Evolutionary conservation across 768 basidiomycete genomes (phyloP).

Genomic region (Gymnopilus dilepis): DNA sequence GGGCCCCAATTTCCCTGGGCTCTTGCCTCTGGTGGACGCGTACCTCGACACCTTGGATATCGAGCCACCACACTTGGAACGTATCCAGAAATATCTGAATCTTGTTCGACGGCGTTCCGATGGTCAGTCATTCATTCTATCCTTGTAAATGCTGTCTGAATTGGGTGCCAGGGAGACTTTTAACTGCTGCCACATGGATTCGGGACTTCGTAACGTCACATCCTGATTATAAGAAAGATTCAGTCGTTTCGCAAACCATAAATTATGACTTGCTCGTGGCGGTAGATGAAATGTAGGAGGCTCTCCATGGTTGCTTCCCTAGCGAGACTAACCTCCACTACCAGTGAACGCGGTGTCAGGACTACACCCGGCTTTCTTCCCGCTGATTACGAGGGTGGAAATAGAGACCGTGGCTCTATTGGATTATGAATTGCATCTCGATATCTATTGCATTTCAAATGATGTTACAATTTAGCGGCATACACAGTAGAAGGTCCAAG

Average conservation of each 20-base stretch:
- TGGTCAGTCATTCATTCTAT: slow-evolving; percentile 52
- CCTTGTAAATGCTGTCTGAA: neutral
- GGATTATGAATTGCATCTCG: slow-evolving; percentile 32
- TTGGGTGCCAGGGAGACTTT: slow-evolving; percentile 63
- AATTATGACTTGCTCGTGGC: slow-evolving; percentile 93
- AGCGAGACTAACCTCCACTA: neutral
- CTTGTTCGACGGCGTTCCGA: slow-evolving; percentile 79
- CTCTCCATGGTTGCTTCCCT: neutral
- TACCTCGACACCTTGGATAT: slow-evolving; percentile 90
- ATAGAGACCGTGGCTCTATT: slow-evolving; percentile 51
- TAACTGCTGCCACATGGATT: slow-evolving; percentile 93
- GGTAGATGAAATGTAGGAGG: slow-evolving; percentile 87
- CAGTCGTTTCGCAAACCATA: slow-evolving; percentile 89
- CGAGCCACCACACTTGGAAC: slow-evolving; percentile 57
- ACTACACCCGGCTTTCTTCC: slow-evolving; percentile 68
- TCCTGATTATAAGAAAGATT: slow-evolving; percentile 90
- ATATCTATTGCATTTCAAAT: neutral
- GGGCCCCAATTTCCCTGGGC: slow-evolving; percentile 74
- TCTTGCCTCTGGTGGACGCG: slow-evolving; percentile 79
- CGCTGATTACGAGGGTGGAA: slow-evolving; percentile 56
- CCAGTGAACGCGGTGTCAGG: slow-evolving; percentile 72
- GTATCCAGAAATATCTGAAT: slow-evolving; percentile 79
- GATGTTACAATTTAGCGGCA: neutral
- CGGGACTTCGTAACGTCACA: slow-evolving; percentile 90
- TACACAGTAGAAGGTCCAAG: no score